Conservation (phyloP, 805 yeast species). For the Kodamaea kaohsiungensis region DNA sequence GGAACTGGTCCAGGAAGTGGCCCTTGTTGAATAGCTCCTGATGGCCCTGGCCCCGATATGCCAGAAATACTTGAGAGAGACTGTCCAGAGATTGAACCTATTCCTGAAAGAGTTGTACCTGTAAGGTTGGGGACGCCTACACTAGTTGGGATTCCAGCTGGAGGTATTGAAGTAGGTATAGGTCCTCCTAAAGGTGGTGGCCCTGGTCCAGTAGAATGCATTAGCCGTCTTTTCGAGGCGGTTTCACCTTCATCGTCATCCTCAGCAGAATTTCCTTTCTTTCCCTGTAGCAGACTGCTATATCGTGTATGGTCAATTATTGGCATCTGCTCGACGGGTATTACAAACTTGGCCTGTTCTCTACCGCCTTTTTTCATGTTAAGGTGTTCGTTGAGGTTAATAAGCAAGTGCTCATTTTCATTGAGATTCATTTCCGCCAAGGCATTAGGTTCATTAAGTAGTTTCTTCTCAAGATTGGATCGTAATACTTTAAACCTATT, state of each 20-base stretch:
- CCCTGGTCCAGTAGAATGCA: neutral
- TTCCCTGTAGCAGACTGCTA: neutral
- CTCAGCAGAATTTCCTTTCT: neutral
- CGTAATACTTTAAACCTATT: conserved; percentile 24
- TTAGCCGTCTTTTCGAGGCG: neutral
- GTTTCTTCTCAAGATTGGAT: conserved; percentile 21
- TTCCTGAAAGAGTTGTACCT: neutral
- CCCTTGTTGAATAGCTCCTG: neutral
- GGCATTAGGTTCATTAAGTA: conserved; percentile 11
- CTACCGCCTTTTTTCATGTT: conserved; percentile 7
- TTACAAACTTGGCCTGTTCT: neutral
- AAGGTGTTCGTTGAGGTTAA: conserved; percentile 17
- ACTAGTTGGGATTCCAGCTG: neutral
- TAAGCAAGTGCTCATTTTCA: conserved; percentile 25
- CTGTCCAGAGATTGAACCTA: neutral
- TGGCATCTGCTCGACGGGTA: neutral
- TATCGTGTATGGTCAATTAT: neutral
- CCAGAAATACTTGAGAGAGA: neutral
- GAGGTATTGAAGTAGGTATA: neutral
- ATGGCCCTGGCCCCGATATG: neutral
- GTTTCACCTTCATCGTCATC: neutral
- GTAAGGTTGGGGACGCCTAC: neutral
- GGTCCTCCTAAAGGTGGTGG: neutral
- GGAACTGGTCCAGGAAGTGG: neutral
- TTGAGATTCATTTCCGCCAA: conserved; percentile 14